These are phyloP conservation scores for Lentinula sp. DNA, from an alignment of 768 basidiomycete genomes.

Conservation along the genomic window DNA sequence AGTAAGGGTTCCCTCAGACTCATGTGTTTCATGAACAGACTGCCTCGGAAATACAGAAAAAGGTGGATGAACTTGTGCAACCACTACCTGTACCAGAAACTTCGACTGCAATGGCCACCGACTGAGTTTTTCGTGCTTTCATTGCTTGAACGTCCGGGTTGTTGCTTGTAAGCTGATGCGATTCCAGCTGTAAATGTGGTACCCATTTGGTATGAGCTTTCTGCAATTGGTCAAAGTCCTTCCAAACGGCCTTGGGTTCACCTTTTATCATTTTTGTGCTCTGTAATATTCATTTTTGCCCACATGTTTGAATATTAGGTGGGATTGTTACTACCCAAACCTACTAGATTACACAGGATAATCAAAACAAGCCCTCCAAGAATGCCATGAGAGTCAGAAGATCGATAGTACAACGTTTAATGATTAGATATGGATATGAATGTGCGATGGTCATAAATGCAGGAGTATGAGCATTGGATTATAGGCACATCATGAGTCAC, in stretches of 20 bases:
- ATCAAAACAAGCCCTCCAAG: not conserved
- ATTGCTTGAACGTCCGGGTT: no score
- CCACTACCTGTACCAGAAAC: slow-evolving; percentile 26
- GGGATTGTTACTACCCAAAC: not conserved
- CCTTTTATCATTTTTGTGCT: no score
- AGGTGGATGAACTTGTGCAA: slow-evolving; percentile 62
- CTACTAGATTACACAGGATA: slow-evolving; percentile 5
- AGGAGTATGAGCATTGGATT: not conserved
- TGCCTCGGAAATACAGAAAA: slow-evolving; percentile 69
- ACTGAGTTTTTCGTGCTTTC: not conserved
- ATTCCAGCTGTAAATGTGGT: no score
- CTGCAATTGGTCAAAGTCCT: no score
- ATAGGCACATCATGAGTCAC: slow-evolving; percentile 16
- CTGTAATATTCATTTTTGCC: no score
- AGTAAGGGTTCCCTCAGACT: slow-evolving; percentile 9
- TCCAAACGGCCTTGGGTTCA: no score
- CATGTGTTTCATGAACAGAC: slow-evolving; percentile 32
- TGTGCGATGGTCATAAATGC: not conserved
- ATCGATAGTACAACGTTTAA: not conserved
- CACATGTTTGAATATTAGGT: not conserved
- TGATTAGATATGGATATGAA: not conserved
- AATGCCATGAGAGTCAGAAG: not conserved
- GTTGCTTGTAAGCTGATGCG: no score
- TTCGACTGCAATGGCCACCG: not conserved
- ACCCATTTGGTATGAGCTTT: no score